phyloP scores from a whole-genome alignment of 129 eudicot species.

The Logfia minima region DNA sequence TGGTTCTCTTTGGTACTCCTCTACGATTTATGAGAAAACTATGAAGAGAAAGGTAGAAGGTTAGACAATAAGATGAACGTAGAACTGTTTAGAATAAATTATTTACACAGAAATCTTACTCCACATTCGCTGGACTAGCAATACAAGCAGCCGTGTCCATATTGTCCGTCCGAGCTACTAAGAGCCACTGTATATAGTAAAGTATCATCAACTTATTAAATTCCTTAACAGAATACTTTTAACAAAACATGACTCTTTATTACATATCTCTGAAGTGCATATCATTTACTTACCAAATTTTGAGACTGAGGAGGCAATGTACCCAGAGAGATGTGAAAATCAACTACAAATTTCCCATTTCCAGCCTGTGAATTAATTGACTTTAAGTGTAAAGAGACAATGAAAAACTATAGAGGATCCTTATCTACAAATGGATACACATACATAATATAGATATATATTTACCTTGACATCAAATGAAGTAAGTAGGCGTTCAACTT shows the following conservation, averaged over 20 bases:
- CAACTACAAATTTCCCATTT: slow-evolving; percentile 28
- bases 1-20: slow-evolving; percentile 34
- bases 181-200: slow-evolving; percentile 35
- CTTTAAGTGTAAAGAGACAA: slow-evolving; percentile 11
- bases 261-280: neutral
- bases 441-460: neutral
- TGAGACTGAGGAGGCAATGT: slow-evolving; percentile 30
- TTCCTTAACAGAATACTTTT: neutral
- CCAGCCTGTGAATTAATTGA: slow-evolving; percentile 35
- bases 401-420: neutral
- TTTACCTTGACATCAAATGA: slow-evolving; percentile 38
- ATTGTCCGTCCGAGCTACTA: slow-evolving; percentile 34
- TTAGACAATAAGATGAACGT: neutral
- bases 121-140: slow-evolving; percentile 29
- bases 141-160: slow-evolving; percentile 40
- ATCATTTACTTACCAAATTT: slow-evolving; percentile 34
- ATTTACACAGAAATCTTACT: neutral
- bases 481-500: slow-evolving; percentile 31
- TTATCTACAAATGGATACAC: slow-evolving; percentile 7
- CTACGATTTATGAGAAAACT: slow-evolving; percentile 35
- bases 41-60: neutral
- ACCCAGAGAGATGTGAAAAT: slow-evolving; percentile 36
- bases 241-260: neutral
- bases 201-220: neutral
- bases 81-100: neutral